Evolutionary conservation across 108 stramenopile species (phyloP).

Genomic region (Cyclotella kingstonii): DNA sequence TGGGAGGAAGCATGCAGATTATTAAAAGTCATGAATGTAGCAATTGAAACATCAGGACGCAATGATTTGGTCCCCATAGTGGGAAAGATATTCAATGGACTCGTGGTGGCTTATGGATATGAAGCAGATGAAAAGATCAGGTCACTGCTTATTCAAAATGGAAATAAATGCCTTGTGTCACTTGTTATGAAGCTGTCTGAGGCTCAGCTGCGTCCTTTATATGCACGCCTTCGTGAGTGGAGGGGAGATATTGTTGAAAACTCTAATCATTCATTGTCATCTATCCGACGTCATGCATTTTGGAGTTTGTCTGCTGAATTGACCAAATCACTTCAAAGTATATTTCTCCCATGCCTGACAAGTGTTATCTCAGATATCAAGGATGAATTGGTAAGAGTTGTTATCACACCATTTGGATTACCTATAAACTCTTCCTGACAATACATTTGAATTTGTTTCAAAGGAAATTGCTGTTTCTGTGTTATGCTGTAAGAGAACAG

Average conservation of each 20-base stretch:
- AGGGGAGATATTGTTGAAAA: slow-evolving; percentile 51
- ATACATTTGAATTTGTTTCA: neutral
- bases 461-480: slow-evolving; percentile 47
- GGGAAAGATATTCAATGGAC: slow-evolving; percentile 52
- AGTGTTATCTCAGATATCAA: slow-evolving; percentile 66
- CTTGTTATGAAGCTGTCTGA: slow-evolving; percentile 85
- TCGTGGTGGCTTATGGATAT: slow-evolving; percentile 50
- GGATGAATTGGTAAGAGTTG: slow-evolving; percentile 62
- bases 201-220: slow-evolving; percentile 77
- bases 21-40: slow-evolving; percentile 46
- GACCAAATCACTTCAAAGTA: slow-evolving; percentile 57
- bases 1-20: slow-evolving; percentile 46
- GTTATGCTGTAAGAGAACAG: slow-evolving; percentile 31
- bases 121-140: slow-evolving; percentile 20
- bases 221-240: slow-evolving; percentile 73
- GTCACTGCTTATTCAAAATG: slow-evolving; percentile 34
- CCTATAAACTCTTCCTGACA: neutral
- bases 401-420: neutral
- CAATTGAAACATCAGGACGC: slow-evolving; percentile 49
- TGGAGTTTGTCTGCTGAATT: slow-evolving; percentile 74
- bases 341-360: slow-evolving; percentile 81
- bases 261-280: slow-evolving; percentile 7
- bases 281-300: slow-evolving; percentile 53
- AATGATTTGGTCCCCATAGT: slow-evolving; percentile 56
- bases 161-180: slow-evolving; percentile 59